Percentiles rank a stretch among this genome's conserved stretches.
These are phyloP conservation scores for Tricholoma saponaceum DNA, from an alignment of 768 basidiomycete species.

Conservation along the genomic window DNA sequence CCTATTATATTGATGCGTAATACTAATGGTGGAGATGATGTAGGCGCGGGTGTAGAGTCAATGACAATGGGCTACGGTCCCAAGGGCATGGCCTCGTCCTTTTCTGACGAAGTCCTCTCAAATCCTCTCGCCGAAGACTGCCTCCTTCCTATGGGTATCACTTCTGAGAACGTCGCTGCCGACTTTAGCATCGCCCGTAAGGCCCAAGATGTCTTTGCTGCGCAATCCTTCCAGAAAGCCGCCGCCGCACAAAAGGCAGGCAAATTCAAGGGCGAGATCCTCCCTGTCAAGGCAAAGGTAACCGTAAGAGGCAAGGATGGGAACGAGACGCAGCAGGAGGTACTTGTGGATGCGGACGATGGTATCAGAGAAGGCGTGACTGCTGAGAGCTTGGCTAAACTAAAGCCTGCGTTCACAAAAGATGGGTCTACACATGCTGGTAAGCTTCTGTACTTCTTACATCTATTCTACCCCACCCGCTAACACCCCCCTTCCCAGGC, in stretches of 20 bases:
- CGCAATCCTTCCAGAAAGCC: constrained; percentile 81
- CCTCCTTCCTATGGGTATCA: constrained; percentile 87
- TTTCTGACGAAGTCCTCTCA: constrained; percentile 61
- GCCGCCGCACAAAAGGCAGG: constrained; percentile 76
- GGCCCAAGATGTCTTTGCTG: constrained; percentile 83
- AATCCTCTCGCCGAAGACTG: constrained; percentile 77
- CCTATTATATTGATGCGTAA: background rate
- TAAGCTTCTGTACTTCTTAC: background rate
- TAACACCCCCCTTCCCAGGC: constrained; percentile 22
- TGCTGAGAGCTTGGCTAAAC: constrained; percentile 67
- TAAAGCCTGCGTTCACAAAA: constrained; percentile 83
- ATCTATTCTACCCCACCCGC: background rate
- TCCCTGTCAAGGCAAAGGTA: constrained; percentile 69
- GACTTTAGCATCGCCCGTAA: constrained; percentile 72
- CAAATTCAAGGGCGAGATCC: constrained; percentile 79
- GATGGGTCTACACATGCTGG: constrained; percentile 70
- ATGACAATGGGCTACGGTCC: constrained; percentile 81
- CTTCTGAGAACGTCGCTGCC: constrained; percentile 87
- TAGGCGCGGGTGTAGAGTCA: constrained; percentile 84
- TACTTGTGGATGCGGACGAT: constrained; percentile 78
- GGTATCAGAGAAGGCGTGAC: constrained; percentile 87
- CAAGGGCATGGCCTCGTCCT: constrained; percentile 43
- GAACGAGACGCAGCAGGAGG: constrained; percentile 60
- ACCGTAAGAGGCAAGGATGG: constrained; percentile 44
- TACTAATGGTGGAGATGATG: background rate